A percentile compares a stretch with the other conserved stretches of the same genome.
Conservation (phyloP, 164 flowering plant species). For the Vitis amurensis region DNA sequence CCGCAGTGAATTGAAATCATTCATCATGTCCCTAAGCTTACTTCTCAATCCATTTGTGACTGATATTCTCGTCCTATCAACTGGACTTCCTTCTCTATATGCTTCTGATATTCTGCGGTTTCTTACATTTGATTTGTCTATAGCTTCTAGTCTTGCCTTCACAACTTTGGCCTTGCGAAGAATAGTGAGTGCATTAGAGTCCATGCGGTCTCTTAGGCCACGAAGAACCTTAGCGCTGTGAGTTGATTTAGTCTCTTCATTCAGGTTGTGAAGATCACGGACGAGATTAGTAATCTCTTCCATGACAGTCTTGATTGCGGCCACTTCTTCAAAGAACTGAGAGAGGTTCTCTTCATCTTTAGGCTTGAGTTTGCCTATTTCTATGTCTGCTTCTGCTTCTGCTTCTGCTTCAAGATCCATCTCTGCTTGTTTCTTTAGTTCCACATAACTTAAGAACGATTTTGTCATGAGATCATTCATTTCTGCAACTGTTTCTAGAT, state of each 20-base stretch:
- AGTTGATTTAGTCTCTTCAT: constrained; percentile 62
- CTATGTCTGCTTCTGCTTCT: constrained; percentile 50
- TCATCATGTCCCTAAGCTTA: constrained; percentile 66
- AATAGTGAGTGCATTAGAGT: constrained; percentile 57
- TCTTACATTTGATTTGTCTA: constrained; percentile 47
- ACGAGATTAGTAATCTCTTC: constrained; percentile 62
- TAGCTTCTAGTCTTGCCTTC: constrained; percentile 52
- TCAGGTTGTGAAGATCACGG: constrained; percentile 50
- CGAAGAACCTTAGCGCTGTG: constrained; percentile 67
- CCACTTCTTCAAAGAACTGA: constrained; percentile 62
- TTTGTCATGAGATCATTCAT: constrained; percentile 95
- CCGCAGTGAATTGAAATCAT: constrained; percentile 54
- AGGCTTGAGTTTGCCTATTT: constrained; percentile 36
- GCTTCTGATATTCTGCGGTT: constrained; percentile 34
- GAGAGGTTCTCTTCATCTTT: constrained; percentile 56
- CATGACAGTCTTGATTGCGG: constrained; percentile 52
- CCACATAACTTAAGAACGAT: constrained; percentile 80
- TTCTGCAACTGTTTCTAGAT: constrained; percentile 29
- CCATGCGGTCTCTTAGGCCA: constrained; percentile 69
- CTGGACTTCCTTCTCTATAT: constrained; percentile 47
- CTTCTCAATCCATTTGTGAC: constrained; percentile 61
- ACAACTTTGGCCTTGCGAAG: constrained; percentile 61
- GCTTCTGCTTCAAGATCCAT: constrained; percentile 51
- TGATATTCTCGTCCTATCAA: constrained; percentile 61
- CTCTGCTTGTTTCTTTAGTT: constrained; percentile 76